Evolutionary conservation across 2,329 filamentous ascomycete genomes (phyloP).

Genomic region (Fusarium aywerte): DNA sequence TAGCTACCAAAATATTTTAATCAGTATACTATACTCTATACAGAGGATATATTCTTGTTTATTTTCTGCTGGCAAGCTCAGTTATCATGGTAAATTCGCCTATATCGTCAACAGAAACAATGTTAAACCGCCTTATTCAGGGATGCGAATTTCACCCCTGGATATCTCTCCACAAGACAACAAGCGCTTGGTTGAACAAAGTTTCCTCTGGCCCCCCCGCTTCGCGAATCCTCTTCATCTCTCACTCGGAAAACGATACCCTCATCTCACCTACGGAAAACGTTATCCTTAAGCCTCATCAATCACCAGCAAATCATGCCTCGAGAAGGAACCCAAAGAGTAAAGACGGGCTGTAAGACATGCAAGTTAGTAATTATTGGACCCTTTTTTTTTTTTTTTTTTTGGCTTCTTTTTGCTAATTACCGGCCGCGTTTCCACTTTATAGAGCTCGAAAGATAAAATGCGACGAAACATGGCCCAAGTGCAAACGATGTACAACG

Average conservation of each 20-base stretch:
- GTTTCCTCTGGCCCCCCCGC: background rate
- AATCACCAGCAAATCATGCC: constrained; percentile 29
- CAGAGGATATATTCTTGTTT: background rate
- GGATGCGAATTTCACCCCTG: background rate
- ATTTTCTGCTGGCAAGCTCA: background rate
- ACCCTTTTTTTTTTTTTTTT: background rate
- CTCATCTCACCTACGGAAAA: background rate
- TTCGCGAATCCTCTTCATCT: background rate
- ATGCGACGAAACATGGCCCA: constrained; percentile 65
- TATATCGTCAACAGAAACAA: background rate
- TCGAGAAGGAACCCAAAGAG: constrained; percentile 49
- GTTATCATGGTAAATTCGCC: background rate
- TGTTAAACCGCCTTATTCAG: background rate
- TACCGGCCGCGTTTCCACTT: background rate
- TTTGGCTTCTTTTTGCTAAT: background rate
- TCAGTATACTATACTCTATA: background rate
- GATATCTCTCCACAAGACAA: background rate
- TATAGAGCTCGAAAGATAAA: constrained; percentile 65
- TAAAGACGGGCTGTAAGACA: constrained; percentile 61
- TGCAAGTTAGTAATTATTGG: constrained; percentile 60
- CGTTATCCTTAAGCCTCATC: background rate
- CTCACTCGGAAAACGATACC: constrained; percentile 4
- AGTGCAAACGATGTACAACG: constrained; percentile 61
- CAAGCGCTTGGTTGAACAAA: background rate
- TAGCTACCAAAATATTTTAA: background rate